Percentiles rank a stretch among this genome's conserved stretches.
Conservation (phyloP, 2,329 filamentous ascomycete species). For the Didymellaceae sp. region DNA sequence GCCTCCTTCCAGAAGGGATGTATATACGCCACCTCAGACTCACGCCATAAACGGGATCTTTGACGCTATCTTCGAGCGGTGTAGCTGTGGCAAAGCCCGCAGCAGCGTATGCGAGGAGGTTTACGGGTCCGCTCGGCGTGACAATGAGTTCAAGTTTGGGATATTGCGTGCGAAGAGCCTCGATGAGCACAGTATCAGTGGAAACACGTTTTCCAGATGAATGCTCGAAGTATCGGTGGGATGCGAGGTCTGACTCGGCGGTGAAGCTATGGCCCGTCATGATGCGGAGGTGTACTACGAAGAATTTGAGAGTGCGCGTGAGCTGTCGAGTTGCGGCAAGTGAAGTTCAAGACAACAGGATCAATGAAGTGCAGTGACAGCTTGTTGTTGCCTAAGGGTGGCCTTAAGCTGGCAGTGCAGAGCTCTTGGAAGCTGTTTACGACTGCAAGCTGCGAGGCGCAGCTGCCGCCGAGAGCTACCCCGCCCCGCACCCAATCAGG, state of each 20-base stretch:
- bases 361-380: not conserved
- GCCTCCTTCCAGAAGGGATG: constrained; percentile 47
- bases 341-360: not conserved
- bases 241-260: constrained; percentile 45
- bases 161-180: constrained; percentile 55
- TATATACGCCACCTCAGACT: constrained; percentile 48
- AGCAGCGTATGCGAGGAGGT: constrained; percentile 52
- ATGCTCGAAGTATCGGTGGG: constrained; percentile 53
- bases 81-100: constrained; percentile 52
- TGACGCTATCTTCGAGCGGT: constrained; percentile 50
- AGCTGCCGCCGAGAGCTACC: constrained; percentile 12
- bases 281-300: not conserved
- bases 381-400: constrained; percentile 14
- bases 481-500: constrained; percentile 13
- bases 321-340: constrained; percentile 1
- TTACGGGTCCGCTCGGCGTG: constrained; percentile 40
- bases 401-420: constrained; percentile 15
- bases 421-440: constrained; percentile 17
- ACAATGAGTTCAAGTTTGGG: constrained; percentile 54
- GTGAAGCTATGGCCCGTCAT: constrained; percentile 39
- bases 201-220: constrained; percentile 52
- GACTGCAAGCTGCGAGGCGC: constrained; percentile 10
- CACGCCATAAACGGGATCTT: constrained; percentile 44
- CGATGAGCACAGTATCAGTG: constrained; percentile 53
- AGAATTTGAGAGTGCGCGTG: not conserved